A percentile compares a stretch with the other conserved stretches of the same genome.
phyloP scores from a whole-genome alignment of 2,329 filamentous ascomycete genomes.

The Raffaelea ambrosiae region DNA sequence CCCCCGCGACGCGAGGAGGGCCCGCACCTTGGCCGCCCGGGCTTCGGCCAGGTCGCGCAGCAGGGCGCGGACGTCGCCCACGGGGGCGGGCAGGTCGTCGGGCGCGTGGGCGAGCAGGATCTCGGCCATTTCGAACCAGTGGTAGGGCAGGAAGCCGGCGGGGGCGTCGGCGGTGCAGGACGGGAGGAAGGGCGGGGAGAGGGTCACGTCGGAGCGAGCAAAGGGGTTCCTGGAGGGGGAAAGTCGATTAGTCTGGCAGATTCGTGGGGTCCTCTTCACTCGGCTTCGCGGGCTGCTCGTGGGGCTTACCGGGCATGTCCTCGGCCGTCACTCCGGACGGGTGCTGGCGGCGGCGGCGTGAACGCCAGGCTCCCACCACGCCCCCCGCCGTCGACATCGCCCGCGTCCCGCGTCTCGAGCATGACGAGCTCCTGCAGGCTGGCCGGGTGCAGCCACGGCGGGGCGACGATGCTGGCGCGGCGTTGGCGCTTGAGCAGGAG shows the following conservation, averaged over 20 bases:
- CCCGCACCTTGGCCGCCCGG: constrained; percentile 78
- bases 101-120: constrained; percentile 76
- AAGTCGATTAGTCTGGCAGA: too few relatives aligned
- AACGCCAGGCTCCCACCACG: constrained; percentile 51
- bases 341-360: constrained; percentile 65
- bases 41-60: constrained; percentile 80
- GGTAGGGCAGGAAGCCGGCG: constrained; percentile 71
- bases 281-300: background rate
- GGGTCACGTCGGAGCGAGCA: constrained; percentile 15
- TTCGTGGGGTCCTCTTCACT: too few relatives aligned
- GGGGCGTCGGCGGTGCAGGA: constrained; percentile 64
- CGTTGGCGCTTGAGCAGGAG: constrained; percentile 90
- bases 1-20: constrained; percentile 43
- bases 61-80: constrained; percentile 65
- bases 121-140: constrained; percentile 90
- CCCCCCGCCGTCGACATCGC: constrained; percentile 24
- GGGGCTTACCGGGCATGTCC: constrained; percentile 23
- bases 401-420: constrained; percentile 61
- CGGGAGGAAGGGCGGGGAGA: constrained; percentile 70
- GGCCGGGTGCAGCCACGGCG: constrained; percentile 74
- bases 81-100: constrained; percentile 65
- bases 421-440: constrained; percentile 71
- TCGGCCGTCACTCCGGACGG: constrained; percentile 42
- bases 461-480: constrained; percentile 85
- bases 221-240: constrained; percentile 2